A percentile compares a stretch with the other conserved stretches of the same genome.
phyloP scores from a whole-genome alignment of 169 alveolate genomes.

The Neospora caninum region DNA sequence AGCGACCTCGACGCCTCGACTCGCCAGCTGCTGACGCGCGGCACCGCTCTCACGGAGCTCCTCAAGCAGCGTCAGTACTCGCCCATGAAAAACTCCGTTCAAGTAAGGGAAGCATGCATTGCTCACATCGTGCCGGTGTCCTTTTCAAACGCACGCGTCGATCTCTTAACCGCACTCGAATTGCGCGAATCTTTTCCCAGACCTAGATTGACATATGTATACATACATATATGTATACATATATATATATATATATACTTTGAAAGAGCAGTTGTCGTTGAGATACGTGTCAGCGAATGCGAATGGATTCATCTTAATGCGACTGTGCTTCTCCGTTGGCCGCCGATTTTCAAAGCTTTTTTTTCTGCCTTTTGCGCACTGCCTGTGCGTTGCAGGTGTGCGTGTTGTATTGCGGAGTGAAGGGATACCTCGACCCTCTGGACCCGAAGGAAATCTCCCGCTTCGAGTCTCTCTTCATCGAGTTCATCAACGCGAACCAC shows the following conservation, averaged over 20 bases:
- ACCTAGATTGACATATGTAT: no score
- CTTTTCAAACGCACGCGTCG: no score
- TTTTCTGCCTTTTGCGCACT: no score
- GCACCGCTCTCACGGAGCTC: constrained; percentile 92
- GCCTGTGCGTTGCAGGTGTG: constrained; percentile 43
- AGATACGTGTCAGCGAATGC: no score
- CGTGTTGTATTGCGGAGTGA: constrained; percentile 85
- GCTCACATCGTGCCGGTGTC: no score
- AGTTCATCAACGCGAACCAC: constrained; percentile 35
- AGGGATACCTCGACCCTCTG: constrained; percentile 80
- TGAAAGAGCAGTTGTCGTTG: no score
- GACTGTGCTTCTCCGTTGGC: no score
- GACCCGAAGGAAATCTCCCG: constrained; percentile 76
- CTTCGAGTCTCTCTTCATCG: constrained; percentile 60
- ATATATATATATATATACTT: no score
- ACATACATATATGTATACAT: no score
- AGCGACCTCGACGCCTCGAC: constrained; percentile 96
- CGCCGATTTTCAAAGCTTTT: background rate
- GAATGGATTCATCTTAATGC: no score
- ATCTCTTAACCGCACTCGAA: no score
- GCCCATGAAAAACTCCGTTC: constrained; percentile 83
- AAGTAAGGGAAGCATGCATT: constrained; percentile 77
- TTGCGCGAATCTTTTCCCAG: no score
- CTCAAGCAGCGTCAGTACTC: constrained; percentile 90
- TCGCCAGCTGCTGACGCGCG: constrained; percentile 93